A percentile compares a stretch with the other conserved stretches of the same genome.
Conservation (phyloP, 2,329 filamentous ascomycete genomes). For the Blastomyces emzantsi region DNA sequence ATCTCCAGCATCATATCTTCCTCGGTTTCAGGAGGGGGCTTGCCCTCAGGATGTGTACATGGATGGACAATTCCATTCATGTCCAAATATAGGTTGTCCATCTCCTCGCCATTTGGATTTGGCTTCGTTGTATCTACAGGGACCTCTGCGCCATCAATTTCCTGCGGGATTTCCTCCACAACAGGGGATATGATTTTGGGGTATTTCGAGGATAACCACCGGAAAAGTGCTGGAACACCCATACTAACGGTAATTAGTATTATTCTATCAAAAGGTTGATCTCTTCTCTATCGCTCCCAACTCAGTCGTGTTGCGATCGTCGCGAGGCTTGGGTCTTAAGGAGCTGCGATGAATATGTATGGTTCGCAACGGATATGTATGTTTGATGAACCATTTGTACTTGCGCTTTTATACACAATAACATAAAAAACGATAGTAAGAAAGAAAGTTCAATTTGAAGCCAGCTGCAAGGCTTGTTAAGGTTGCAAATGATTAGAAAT, state of each 20-base stretch:
- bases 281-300: neutral
- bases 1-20: conserved; percentile 99
- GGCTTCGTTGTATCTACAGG: conserved; percentile 75
- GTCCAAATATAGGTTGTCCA: conserved; percentile 95
- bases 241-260: conserved; percentile 41
- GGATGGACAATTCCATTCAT: conserved; percentile 99
- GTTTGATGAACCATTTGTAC: neutral
- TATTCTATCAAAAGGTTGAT: neutral
- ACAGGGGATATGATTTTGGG: conserved; percentile 94
- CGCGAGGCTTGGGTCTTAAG: neutral
- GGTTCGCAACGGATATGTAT: neutral
- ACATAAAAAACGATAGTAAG: neutral
- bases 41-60: conserved; percentile 93
- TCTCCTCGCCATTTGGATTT: conserved; percentile 96
- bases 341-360: conserved; percentile 1
- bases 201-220: conserved; percentile 95
- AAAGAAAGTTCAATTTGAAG: conserved; percentile 1
- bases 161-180: conserved; percentile 71
- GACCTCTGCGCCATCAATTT: conserved; percentile 73
- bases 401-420: neutral
- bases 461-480: neutral
- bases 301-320: neutral
- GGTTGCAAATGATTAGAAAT: neutral
- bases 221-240: conserved; percentile 91
- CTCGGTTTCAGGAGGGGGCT: conserved; percentile 81